Evolutionary conservation across 495 filamentous ascomycete species (phyloP), one percentile per base, ranked within the genome.

Genomic region (Haplographium delicatum): DNA sequence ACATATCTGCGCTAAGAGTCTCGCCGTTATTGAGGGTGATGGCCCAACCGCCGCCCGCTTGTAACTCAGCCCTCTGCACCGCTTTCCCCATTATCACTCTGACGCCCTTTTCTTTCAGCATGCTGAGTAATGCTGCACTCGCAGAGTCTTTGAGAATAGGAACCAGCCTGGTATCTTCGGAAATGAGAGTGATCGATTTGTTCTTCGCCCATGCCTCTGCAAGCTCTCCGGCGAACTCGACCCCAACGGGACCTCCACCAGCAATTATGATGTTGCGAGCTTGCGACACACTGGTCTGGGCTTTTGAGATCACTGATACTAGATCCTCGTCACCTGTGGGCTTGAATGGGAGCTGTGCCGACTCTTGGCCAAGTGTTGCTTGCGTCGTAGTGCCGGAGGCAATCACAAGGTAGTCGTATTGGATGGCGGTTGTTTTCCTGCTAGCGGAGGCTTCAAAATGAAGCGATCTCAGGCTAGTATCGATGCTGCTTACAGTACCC

Each of bases 211-310:
- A 9, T 7, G 56, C 57, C 6, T 72, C 71, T 7, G 67, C 67
- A 5, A 77, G 43, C 58, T 77, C 73, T 25, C 71, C 73, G 0
- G 72, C 70, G 2, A 69, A 39, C 34, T 77, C 73, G 24, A 83
- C 71, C 6, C 75, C 79, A 15, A 78, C 63, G 4, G 80, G 79
- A 0, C 80, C 80, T 2, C 68, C 79, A 26, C 80, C 80, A 6
- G 60, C 73, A 37, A 77, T 68, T 3, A 72, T 65, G 30, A 81
- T 68, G 16, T 58, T 65, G 40, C 69, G 70, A 11, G 74, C 75
- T 1, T n/a, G 37, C 1, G 58, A 35, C 44, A 78, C 66, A 6
- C 46, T 23, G 16, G 65, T 44, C 52, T 76, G 76, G 19, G 72
- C 63, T 6, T 53, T 38, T 23, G 63, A 41, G 40, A 75, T 61